Evolutionary conservation across 83 land plant genomes (phyloP).

Genomic region (Larix sibirica): DNA sequence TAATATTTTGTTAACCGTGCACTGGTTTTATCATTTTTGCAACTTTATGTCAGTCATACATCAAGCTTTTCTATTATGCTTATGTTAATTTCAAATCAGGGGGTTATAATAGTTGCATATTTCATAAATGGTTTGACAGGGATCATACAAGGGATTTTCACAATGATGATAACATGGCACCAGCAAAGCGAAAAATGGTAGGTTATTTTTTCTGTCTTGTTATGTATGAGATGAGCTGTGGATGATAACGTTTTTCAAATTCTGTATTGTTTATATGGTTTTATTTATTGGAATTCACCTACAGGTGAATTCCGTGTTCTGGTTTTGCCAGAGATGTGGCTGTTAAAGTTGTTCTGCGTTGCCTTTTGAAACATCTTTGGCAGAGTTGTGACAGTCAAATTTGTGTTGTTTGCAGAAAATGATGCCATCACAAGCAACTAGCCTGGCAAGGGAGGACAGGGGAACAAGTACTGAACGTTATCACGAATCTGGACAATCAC

Average conservation of each 20-base stretch:
- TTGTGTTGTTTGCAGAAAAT: background rate
- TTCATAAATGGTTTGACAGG: background rate
- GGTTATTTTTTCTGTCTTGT: background rate
- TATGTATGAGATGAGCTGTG: background rate
- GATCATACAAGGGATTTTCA: constrained; percentile 12
- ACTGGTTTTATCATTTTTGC: no score
- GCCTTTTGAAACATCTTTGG: background rate
- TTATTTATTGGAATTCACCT: no score
- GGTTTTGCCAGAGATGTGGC: background rate
- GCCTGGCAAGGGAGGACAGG: constrained; percentile 6
- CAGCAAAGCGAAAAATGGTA: constrained; percentile 5
- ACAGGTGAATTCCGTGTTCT: background rate
- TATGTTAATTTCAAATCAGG: background rate
- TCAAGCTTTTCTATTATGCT: no score
- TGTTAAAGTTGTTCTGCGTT: background rate
- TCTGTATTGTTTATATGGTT: background rate
- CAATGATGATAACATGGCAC: background rate
- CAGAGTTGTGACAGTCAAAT: background rate
- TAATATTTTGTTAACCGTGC: no score
- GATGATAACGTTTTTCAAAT: background rate
- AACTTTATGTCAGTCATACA: no score
- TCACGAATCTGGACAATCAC: constrained; percentile 11
- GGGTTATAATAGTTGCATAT: background rate
- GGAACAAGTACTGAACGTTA: background rate
- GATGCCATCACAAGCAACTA: background rate